Base-by-base conservation (phyloP, 495 filamentous ascomycete species). In the Neurospora sublineolata region DNA sequence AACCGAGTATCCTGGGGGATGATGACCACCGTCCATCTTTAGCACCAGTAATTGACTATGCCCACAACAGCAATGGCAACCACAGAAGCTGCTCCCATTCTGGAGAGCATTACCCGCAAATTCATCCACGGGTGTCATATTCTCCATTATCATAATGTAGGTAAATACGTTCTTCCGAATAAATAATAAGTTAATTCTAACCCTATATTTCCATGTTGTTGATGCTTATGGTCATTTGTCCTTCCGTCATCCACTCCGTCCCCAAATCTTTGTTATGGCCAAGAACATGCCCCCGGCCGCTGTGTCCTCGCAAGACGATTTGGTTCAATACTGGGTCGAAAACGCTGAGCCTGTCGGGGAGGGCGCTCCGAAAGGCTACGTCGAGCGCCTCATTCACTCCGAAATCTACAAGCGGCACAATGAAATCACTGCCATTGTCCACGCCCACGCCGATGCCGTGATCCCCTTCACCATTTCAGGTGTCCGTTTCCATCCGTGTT, bases 141-240 rank as follows among this genome's bases (percentile, higher is more conserved):
- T 27, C 73, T 81, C 1, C 79, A 80, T 68, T 60, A 77, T 64
- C 78, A 86, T 37, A 74, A 76, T 33, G n/a, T n/a, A n/a, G n/a
- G n/a, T n/a, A n/a, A n/a, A n/a, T n/a, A n/a, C n/a, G n/a, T n/a
- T n/a, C n/a, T n/a, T n/a, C n/a, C n/a, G n/a, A n/a, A n/a, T n/a
- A n/a, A n/a, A n/a, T n/a, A n/a, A n/a, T n/a, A n/a, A n/a, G n/a
- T n/a, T n/a, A n/a, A n/a, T n/a, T n/a, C n/a, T n/a, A n/a, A n/a
- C n/a, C n/a, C n/a, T n/a, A n/a, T n/a, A n/a, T n/a, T n/a, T n/a
- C n/a, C n/a, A n/a, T n/a, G 80, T 88, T 39, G 72, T 88, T 44
- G 86, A 87, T 71, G 84, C 83, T 7, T 88, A 83, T 70, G 86
- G 86, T 52, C 86, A 88, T 67, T 78, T 87, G 40, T 86, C 85